Evolutionary conservation across 1,139 yeast species (phyloP).

Genomic region (Yamadazyma taylorii): DNA sequence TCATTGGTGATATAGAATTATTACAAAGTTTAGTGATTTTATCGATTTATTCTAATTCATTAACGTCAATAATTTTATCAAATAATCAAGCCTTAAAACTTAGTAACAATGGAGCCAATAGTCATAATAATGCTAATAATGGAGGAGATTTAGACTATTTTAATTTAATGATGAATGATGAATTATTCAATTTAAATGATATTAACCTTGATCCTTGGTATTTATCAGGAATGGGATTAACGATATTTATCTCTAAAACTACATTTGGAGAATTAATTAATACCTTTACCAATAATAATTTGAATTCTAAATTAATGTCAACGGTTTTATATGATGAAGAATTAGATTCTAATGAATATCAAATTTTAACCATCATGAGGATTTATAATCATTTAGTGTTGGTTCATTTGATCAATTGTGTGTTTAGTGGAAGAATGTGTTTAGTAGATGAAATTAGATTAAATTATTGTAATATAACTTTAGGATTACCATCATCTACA

Average conservation of each 20-base stretch:
- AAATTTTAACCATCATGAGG: constrained; percentile 52
- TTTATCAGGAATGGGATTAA: constrained; percentile 57
- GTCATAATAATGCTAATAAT: constrained; percentile 11
- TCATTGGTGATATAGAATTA: constrained; percentile 51
- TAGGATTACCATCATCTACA: constrained; percentile 64
- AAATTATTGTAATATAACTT: constrained; percentile 60
- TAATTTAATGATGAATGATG: constrained; percentile 14
- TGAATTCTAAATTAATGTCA: constrained; percentile 11
- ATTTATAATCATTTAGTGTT: constrained; percentile 74
- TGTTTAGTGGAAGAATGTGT: constrained; percentile 73
- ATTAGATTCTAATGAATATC: constrained; percentile 43
- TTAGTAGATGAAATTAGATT: constrained; percentile 66
- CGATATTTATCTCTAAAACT: constrained; percentile 52
- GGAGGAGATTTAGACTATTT: constrained; percentile 10
- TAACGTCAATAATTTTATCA: constrained; percentile 46
- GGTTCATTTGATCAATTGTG: constrained; percentile 68
- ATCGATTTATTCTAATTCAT: constrained; percentile 59
- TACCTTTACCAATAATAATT: constrained; percentile 8
- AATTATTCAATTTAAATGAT: constrained; percentile 11
- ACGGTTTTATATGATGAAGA: constrained; percentile 31
- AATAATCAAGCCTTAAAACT: constrained; percentile 13
- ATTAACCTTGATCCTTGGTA: constrained; percentile 58
- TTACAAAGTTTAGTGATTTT: constrained; percentile 64
- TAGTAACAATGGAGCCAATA: constrained; percentile 4
- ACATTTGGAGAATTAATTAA: constrained; percentile 32